phyloP scores from a whole-genome alignment of 2,329 filamentous ascomycete species.

The Phyllosticta paracitricarpa region DNA sequence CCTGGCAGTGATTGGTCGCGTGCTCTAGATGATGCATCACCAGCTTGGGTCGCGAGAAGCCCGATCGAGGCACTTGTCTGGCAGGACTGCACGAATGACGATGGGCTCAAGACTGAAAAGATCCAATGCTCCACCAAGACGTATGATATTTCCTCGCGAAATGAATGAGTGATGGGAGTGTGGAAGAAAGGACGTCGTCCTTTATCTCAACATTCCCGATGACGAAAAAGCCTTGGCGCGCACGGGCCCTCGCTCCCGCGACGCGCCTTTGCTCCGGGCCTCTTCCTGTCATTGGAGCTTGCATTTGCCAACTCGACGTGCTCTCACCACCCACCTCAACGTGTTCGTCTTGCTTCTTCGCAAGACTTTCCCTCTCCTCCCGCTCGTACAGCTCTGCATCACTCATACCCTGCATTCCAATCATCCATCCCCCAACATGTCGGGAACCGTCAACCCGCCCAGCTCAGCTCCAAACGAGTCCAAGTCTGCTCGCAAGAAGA shows the following conservation, averaged over 20 bases:
- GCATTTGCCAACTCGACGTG: constrained; percentile 1
- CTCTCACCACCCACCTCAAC: neutral
- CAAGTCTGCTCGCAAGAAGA: constrained; percentile 45
- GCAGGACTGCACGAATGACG: neutral
- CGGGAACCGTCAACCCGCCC: constrained; percentile 54
- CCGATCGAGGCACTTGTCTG: neutral
- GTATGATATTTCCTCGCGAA: too few relatives aligned
- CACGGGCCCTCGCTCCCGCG: constrained; percentile 2
- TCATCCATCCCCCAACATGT: constrained; percentile 41
- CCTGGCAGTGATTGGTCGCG: neutral
- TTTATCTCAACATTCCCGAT: neutral
- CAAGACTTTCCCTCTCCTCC: neutral
- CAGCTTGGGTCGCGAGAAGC: neutral
- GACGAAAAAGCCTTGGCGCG: constrained; percentile 5
- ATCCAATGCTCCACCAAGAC: too few relatives aligned
- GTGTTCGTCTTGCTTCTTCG: neutral
- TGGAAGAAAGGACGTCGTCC: neutral
- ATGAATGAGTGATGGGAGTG: too few relatives aligned
- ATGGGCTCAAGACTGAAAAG: neutral
- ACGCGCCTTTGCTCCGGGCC: constrained; percentile 5
- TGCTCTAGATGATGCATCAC: neutral
- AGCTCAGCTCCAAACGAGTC: constrained; percentile 46
- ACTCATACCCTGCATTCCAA: neutral
- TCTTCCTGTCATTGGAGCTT: constrained; percentile 7
- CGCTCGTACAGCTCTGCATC: neutral